Conservation (phyloP, 768 basidiomycete species). For the Mycena latifolia region DNA sequence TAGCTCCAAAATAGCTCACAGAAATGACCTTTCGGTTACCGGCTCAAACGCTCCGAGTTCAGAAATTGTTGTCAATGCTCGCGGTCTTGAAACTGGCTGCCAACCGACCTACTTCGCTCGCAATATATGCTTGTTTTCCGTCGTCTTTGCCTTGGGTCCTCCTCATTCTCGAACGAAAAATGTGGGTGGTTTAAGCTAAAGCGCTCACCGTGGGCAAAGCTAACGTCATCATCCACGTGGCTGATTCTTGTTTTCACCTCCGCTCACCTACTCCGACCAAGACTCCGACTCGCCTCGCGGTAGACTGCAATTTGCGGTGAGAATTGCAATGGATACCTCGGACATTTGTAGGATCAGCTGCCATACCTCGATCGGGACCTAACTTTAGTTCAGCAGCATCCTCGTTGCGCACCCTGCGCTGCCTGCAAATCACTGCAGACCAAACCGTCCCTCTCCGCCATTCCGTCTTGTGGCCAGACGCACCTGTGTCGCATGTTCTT, state of each 20-base stretch:
- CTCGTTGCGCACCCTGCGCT: constrained; percentile 18
- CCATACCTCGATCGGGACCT: background rate
- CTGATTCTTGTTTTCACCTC: background rate
- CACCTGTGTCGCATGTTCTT: constrained; percentile 59
- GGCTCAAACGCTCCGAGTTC: too few relatives aligned
- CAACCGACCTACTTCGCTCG: too few relatives aligned
- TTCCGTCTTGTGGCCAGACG: constrained; percentile 69
- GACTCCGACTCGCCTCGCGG: background rate
- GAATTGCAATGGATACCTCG: background rate
- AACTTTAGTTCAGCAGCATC: constrained; percentile 36
- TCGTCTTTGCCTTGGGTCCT: too few relatives aligned
- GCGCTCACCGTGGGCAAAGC: too few relatives aligned
- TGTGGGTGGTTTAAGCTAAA: too few relatives aligned
- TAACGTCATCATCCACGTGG: background rate
- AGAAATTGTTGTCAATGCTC: too few relatives aligned
- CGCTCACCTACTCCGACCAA: background rate
- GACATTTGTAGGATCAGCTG: constrained; percentile 5
- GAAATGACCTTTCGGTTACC: too few relatives aligned
- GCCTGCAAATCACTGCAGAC: constrained; percentile 48
- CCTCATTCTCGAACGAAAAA: too few relatives aligned
- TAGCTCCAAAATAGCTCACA: too few relatives aligned
- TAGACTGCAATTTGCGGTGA: too few relatives aligned
- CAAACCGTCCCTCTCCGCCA: constrained; percentile 66
- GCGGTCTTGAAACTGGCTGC: too few relatives aligned
- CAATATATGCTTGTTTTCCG: too few relatives aligned